Percentiles rank a stretch among this genome's conserved stretches.
Evolutionary conservation across 2,329 filamentous ascomycete species (phyloP).

Genomic region (Xylaria sp.): DNA sequence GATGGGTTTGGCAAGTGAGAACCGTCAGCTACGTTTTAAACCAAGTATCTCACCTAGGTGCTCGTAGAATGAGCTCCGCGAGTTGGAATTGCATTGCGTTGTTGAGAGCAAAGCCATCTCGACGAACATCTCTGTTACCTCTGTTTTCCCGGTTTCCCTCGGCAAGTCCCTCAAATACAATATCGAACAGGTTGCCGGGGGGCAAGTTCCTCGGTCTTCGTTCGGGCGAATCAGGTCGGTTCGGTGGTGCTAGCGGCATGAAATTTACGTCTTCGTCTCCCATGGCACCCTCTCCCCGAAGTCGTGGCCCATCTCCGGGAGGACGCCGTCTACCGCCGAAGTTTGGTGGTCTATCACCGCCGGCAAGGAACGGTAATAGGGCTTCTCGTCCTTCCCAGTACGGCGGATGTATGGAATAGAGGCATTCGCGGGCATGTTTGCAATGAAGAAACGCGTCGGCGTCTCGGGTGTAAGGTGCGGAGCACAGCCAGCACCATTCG

Average conservation of each 20-base stretch:
- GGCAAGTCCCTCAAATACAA: background rate
- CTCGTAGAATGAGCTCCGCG: background rate
- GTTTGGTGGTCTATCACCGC: background rate
- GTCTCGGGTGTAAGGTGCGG: conserved; percentile 38
- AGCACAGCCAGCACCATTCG: conserved; percentile 50
- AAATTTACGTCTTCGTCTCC: too few species aligned
- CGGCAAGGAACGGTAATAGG: conserved; percentile 28
- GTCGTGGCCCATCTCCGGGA: too few species aligned
- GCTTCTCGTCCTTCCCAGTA: conserved; percentile 36
- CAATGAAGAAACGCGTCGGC: conserved; percentile 40
- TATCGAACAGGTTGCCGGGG: background rate
- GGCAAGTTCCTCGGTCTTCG: background rate
- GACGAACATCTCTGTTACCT: too few species aligned
- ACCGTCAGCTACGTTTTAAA: too few species aligned
- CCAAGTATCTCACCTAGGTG: background rate
- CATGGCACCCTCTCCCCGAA: too few species aligned
- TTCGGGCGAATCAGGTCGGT: background rate
- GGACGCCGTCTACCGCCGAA: background rate
- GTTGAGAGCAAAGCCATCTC: background rate
- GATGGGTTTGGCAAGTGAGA: too few species aligned
- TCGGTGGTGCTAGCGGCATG: background rate
- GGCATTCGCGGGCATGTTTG: conserved; percentile 41
- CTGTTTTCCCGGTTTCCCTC: background rate
- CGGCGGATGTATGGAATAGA: conserved; percentile 33
- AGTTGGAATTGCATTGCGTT: conserved; percentile 2